Base-by-base conservation (phyloP, 306 rosid genomes). In the Pterocarpus macrocarpus region DNA sequence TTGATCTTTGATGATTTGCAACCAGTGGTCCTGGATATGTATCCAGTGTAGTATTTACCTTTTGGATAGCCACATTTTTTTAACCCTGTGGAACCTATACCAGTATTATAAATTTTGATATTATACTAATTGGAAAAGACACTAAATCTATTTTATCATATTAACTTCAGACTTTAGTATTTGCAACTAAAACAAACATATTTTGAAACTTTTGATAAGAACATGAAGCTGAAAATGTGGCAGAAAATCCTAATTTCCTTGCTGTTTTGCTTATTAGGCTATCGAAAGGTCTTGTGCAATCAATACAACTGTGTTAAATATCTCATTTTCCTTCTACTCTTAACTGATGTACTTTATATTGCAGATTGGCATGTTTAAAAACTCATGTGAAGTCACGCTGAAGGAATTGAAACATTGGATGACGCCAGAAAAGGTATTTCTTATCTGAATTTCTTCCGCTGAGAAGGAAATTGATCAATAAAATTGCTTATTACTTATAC, bases 401-500 rank as follows among this genome's bases (percentile, higher is more conserved):
- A 93, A 86, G 77, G 82, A 87, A 82, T 78, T 95, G 73, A 89
- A 85, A 70, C 71, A 65, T 7, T 95, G 99, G 99, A 91, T 95
- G 95, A 50, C 3, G 41, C 93, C 99, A 70, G 95, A 95, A 67
- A 95, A 90, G 99, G 99, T 93, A 75, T 15, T 5, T 66, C 53
- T 71, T 66, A 2, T 69, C 69, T 49, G 59, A 45, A 68, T 38
- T 65, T 76, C 69, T 67, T 69, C 71, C 64, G 3, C 62, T 14
- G 50, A 66, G 30, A 67, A 35, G 65, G 17, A 52, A 4, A 69
- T 28, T 59, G 36, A 61, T 43, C 17, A 33, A 28, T 52, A 22
- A 50, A 43, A 6, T 65, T 58, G 5, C 66, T 65, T 72, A 38
- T 76, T 55, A 9, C 2, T 55, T 55, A 36, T 9, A 65, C 57